These are phyloP conservation scores for Rossbeevera mucosa DNA, from an alignment of 768 basidiomycete species.

Conservation along the genomic window DNA sequence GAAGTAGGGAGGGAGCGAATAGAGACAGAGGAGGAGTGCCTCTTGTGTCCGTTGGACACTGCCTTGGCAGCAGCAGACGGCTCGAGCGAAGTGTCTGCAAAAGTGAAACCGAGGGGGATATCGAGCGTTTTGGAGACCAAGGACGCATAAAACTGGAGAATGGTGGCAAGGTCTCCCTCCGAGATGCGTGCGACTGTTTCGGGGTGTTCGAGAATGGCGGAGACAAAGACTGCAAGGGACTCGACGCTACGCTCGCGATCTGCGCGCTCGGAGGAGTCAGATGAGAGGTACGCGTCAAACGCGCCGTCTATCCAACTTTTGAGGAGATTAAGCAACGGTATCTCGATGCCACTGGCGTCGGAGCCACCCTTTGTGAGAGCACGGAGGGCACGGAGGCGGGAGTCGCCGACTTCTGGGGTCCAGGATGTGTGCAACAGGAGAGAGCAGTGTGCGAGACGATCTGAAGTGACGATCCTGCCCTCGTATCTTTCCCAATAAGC, in stretches of 20 bases:
- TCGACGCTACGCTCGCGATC: constrained; percentile 66
- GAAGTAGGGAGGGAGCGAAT: constrained; percentile 38
- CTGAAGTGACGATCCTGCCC: constrained; percentile 44
- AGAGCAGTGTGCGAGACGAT: constrained; percentile 60
- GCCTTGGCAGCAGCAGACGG: constrained; percentile 21
- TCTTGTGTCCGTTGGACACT: constrained; percentile 42
- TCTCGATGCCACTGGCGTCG: constrained; percentile 64
- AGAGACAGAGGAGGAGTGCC: constrained; percentile 61
- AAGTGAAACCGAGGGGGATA: constrained; percentile 22
- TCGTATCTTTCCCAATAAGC: constrained; percentile 64
- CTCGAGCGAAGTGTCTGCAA: constrained; percentile 16
- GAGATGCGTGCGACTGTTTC: constrained; percentile 58
- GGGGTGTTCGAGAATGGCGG: constrained; percentile 43
- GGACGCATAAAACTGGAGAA: constrained; percentile 56
- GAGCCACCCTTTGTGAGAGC: constrained; percentile 58
- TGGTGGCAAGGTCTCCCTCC: constrained; percentile 51
- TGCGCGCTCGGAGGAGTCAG: constrained; percentile 37
- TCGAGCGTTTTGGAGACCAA: constrained; percentile 53
- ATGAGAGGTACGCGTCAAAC: constrained; percentile 46
- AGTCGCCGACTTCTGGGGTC: constrained; percentile 67
- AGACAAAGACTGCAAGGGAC: constrained; percentile 54
- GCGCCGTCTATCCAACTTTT: constrained; percentile 64
- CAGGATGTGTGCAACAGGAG: constrained; percentile 55
- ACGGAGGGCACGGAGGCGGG: constrained; percentile 61
- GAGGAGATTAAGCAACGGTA: constrained; percentile 49